phyloP scores from a whole-genome alignment of 2,329 filamentous ascomycete species.

The Colletotrichum brevisporum region DNA sequence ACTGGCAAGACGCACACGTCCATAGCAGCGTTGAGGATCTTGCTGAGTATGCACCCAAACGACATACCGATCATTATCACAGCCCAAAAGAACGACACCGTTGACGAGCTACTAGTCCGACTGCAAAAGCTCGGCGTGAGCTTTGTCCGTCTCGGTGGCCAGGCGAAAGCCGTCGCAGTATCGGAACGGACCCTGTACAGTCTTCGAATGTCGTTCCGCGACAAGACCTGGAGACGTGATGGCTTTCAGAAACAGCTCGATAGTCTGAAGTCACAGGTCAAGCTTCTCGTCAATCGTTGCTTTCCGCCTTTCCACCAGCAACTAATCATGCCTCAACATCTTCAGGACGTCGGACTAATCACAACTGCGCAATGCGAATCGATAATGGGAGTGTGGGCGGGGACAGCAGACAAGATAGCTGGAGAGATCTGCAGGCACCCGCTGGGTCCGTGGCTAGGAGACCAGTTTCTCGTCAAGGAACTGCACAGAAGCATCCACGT shows the following conservation, averaged over 20 bases:
- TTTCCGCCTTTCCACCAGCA: conserved; percentile 13
- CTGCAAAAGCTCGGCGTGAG: conserved; percentile 68
- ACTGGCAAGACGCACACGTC: conserved; percentile 87
- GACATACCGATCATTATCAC: conserved; percentile 82
- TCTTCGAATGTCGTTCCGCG: conserved; percentile 57
- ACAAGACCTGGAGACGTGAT: conserved; percentile 9
- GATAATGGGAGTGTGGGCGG: conserved; percentile 18
- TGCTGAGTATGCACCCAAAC: conserved; percentile 70
- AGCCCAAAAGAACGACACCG: conserved; percentile 91
- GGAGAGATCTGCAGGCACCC: background rate
- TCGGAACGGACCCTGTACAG: conserved; percentile 77
- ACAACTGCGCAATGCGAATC: conserved; percentile 32
- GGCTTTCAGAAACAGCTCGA: conserved; percentile 19
- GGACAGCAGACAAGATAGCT: background rate
- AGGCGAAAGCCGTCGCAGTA: conserved; percentile 76
- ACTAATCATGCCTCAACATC: conserved; percentile 16
- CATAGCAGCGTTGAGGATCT: conserved; percentile 76
- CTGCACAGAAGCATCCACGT: conserved; percentile 17
- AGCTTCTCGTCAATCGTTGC: conserved; percentile 11
- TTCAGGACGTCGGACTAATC: conserved; percentile 24
- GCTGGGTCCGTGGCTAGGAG: conserved; percentile 11
- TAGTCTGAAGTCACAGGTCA: conserved; percentile 15
- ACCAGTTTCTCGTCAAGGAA: conserved; percentile 4
- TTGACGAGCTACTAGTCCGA: conserved; percentile 83
- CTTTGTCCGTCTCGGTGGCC: conserved; percentile 74